A percentile compares a stretch with the other conserved stretches of the same genome.
These are phyloP conservation scores for Calophaca sinica DNA, from an alignment of 306 rosid genomes.

Conservation along the genomic window DNA sequence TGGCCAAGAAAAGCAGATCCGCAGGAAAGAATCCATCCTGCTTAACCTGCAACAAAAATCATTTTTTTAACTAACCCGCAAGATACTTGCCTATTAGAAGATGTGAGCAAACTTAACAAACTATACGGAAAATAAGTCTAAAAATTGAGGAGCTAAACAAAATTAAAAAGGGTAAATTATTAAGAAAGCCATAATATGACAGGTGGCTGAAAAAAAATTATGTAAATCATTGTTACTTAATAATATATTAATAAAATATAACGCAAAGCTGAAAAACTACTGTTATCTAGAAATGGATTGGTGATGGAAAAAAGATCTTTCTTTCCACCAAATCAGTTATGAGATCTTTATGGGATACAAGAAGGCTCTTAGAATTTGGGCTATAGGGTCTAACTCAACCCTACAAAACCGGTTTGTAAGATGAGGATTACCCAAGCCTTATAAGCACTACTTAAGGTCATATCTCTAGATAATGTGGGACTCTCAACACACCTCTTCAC, in stretches of 20 bases:
- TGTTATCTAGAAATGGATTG: slow-evolving; percentile 1
- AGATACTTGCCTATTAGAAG: slow-evolving; percentile 7
- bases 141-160: slow-evolving; percentile 9
- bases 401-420: too few relatives aligned
- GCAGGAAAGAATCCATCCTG: slow-evolving; percentile 92
- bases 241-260: neutral
- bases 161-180: slow-evolving; percentile 27
- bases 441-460: too few relatives aligned
- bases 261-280: neutral
- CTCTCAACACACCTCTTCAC: too few relatives aligned
- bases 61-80: neutral
- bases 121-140: neutral
- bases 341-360: neutral
- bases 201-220: neutral
- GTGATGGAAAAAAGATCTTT: neutral
- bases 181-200: neutral
- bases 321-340: slow-evolving; percentile 4
- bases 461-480: too few relatives aligned
- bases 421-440: too few relatives aligned
- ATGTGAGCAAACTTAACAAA: slow-evolving; percentile 25
- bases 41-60: slow-evolving; percentile 62
- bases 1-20: slow-evolving; percentile 88
- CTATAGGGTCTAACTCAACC: too few relatives aligned
- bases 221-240: neutral
- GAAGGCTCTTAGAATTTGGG: too few relatives aligned